Base-by-base conservation (phyloP, 1,284 basidiomycete species). In the Lentinula novae-zelandiae region DNA sequence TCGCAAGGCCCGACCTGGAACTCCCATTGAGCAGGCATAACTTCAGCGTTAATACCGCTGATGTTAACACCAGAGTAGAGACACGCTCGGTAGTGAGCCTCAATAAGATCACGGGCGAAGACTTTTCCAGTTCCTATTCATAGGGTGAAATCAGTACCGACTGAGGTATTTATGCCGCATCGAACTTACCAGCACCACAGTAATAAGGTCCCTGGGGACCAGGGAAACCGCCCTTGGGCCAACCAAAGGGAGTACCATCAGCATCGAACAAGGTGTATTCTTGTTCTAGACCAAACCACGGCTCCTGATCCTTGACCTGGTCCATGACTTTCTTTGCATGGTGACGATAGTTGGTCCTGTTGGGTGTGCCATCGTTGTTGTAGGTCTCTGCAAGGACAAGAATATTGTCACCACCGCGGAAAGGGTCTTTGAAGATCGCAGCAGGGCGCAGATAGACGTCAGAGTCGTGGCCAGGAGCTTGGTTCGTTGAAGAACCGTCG, bases 1-100 rank as follows among this genome's bases (percentile, higher is more conserved):
- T 92, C 90, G 73, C 96, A 98, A 46, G 96, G 96, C 64, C 96
- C 96, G 69, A 99, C 95, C 79, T 99, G 97, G 92, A 97, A 99
- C 81, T 99, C 96, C 96, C 96, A 98, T 79, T 99, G 97, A 63
- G 96, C 90, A 33, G 97, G 96, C 96, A 99, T 98, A 69, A 99
- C 97, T 81, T 99, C 97, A 67, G 97, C 97, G 77, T 99, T 99
- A 82, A 99, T 98, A 74, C 97, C 97, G 66, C 94, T 96, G 81
- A 98, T 98, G 82, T 95, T 96, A 79, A 99, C 85, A 69, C 95
- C 96, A 67, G 97, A 83, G 77, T 98, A 98, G 63, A 99, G 86
- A 78, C 96, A 99, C 61, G 91, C 89, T 63, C 94, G 92, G 83
- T 99, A 99, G 82, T 99, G 97, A 48, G 97, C 96, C 82, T 99